Evolutionary conservation across 441 rosid species (phyloP).

Genomic region (Euphorbia celastroides): DNA sequence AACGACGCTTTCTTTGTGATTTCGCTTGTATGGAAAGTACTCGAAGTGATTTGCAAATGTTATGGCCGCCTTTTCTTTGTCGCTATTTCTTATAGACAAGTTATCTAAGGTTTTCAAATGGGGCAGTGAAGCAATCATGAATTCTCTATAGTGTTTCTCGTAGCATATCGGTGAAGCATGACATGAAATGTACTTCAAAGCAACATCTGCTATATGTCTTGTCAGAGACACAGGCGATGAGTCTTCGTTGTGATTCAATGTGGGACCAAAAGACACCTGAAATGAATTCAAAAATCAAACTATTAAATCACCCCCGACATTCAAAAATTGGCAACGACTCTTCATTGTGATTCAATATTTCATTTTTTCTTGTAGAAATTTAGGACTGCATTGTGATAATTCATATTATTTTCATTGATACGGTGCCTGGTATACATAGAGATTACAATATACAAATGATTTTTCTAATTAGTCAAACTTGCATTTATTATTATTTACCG

Average conservation of each 20-base stretch:
- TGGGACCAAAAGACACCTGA: no score
- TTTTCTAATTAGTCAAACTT: no score
- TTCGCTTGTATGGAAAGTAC: slow-evolving; percentile 65
- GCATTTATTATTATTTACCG: no score
- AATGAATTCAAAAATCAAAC: no score
- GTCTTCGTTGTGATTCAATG: neutral
- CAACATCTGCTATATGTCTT: slow-evolving; percentile 28
- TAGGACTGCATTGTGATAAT: no score
- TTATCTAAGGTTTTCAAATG: slow-evolving; percentile 68
- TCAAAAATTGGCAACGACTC: slow-evolving; percentile 32
- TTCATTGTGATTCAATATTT: slow-evolving; percentile 27
- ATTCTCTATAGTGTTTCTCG: slow-evolving; percentile 81
- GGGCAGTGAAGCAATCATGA: slow-evolving; percentile 72
- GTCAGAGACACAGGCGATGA: no score
- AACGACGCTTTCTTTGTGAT: slow-evolving; percentile 60
- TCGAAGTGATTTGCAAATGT: slow-evolving; percentile 64
- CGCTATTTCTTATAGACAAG: slow-evolving; percentile 58
- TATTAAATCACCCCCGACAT: no score
- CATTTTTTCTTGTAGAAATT: no score
- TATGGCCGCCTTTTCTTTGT: slow-evolving; percentile 56
- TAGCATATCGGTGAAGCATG: slow-evolving; percentile 87
- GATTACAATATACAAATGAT: no score
- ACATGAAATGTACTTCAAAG: slow-evolving; percentile 49
- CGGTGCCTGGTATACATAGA: no score
- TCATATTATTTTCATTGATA: no score